Evolutionary conservation across 2,329 filamentous ascomycete species (phyloP).

Genomic region (Immersiporthe knoxdaviesiana): DNA sequence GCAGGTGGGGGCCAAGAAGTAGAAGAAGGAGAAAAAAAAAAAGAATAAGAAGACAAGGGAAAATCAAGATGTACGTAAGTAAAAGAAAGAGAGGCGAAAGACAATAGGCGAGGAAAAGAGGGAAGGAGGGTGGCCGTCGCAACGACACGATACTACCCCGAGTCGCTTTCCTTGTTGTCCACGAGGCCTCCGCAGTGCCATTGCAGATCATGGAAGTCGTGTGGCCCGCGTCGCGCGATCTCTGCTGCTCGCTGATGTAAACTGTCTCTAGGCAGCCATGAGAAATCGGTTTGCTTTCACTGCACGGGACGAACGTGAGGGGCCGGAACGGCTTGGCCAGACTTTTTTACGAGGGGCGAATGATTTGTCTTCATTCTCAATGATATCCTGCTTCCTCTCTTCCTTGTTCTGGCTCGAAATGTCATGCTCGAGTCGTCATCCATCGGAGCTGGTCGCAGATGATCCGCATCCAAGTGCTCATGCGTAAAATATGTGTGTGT

Average conservation of each 20-base stretch:
- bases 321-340: background rate
- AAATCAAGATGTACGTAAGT: background rate
- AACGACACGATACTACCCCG: background rate
- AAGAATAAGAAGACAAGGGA: too few species aligned
- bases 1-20: background rate
- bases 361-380: background rate
- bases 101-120: too few species aligned
- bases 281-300: background rate
- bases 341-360: background rate
- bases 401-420: background rate
- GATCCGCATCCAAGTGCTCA: background rate
- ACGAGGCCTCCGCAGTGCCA: background rate
- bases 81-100: too few species aligned
- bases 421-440: background rate
- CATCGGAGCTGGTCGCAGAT: background rate
- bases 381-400: too few species aligned
- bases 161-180: background rate
- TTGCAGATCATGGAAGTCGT: background rate
- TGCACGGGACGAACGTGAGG: background rate
- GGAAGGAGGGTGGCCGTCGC: background rate
- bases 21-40: background rate
- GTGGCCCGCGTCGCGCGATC: background rate
- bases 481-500: background rate
- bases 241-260: background rate
- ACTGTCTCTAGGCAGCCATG: constrained; percentile 1